Conservation (phyloP, 495 filamentous ascomycete genomes). For the Achaetomiella virescens region DNA sequence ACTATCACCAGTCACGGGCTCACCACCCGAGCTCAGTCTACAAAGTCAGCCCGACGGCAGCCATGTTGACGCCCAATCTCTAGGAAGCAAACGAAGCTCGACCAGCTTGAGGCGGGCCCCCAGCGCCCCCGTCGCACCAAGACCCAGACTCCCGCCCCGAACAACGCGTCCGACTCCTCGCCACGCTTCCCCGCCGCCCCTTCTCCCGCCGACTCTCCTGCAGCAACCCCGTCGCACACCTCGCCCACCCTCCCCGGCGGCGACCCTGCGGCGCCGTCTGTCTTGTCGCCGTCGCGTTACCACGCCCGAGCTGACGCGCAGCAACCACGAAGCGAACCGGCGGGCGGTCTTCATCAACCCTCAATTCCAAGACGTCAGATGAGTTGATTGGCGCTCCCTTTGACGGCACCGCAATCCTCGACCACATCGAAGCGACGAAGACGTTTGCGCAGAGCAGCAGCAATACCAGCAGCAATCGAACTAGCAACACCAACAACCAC, state of each 20-base stretch:
- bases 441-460: slow-evolving; percentile 29
- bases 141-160: slow-evolving; percentile 5
- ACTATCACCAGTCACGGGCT: slow-evolving; percentile 32
- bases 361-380: slow-evolving; percentile 59
- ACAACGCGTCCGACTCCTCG: slow-evolving; percentile 40
- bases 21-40: slow-evolving; percentile 35
- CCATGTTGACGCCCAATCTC: slow-evolving; percentile 47
- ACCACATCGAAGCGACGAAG: slow-evolving; percentile 58
- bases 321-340: slow-evolving; percentile 23
- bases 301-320: slow-evolving; percentile 9
- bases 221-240: slow-evolving; percentile 26
- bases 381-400: slow-evolving; percentile 65
- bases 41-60: slow-evolving; percentile 33
- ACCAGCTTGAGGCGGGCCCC: slow-evolving; percentile 60
- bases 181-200: slow-evolving; percentile 33
- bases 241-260: slow-evolving; percentile 32
- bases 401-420: slow-evolving; percentile 63
- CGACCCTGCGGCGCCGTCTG: slow-evolving; percentile 25
- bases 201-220: slow-evolving; percentile 15
- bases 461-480: slow-evolving; percentile 20
- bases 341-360: slow-evolving; percentile 35
- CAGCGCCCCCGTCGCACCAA: slow-evolving; percentile 50
- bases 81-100: slow-evolving; percentile 51
- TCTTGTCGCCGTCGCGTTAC: slow-evolving; percentile 15
- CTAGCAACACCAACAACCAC: background rate